Conservation (phyloP, 78 protist species). For the Pigoraptor vietnamica region DNA sequence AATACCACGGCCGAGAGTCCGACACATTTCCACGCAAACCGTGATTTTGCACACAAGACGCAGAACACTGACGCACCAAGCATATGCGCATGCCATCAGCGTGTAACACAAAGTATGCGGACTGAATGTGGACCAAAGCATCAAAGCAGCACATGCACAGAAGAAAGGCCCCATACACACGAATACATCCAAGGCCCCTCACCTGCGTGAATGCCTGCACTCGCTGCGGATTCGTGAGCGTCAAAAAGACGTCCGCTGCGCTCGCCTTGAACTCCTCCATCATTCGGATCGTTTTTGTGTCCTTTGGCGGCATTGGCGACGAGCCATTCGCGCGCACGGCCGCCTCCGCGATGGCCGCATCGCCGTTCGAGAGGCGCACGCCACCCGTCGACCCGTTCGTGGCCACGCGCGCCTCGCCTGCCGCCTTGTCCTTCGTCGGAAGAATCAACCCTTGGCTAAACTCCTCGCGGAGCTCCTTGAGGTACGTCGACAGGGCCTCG, state of each 20-base stretch:
- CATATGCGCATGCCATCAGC: no score
- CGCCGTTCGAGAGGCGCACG: background rate
- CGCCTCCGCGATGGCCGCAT: background rate
- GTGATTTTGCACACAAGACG: no score
- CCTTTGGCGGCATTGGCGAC: background rate
- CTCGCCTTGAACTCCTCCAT: background rate
- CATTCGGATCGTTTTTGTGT: background rate
- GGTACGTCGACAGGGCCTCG: background rate
- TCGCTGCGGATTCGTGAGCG: background rate
- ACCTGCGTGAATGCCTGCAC: background rate
- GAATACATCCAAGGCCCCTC: no score
- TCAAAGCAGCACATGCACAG: no score
- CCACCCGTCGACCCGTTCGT: background rate
- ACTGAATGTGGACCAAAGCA: no score
- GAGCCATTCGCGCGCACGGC: background rate
- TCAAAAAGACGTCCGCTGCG: background rate
- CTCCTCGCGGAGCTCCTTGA: background rate
- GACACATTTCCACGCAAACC: no score
- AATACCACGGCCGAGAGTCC: no score
- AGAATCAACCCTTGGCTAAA: background rate
- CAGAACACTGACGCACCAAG: no score
- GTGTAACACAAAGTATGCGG: no score
- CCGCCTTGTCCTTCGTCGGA: background rate
- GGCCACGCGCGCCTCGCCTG: background rate
- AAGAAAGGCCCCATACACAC: no score